phyloP scores from a whole-genome alignment of 2,329 filamentous ascomycete species.

The Sclerotinia spermophila region DNA sequence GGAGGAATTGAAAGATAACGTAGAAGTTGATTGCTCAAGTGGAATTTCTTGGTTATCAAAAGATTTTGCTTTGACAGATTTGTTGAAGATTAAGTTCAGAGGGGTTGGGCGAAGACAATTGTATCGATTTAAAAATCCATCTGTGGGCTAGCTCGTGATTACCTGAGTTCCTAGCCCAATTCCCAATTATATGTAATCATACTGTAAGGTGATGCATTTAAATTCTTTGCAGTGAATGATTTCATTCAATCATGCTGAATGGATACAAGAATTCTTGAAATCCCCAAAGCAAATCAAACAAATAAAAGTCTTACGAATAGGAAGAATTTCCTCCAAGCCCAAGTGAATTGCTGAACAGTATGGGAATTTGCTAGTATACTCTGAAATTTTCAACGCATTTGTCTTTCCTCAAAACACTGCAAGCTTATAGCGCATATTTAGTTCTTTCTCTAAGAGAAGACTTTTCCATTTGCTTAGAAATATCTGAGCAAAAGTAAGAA shows the following conservation, averaged over 20 bases:
- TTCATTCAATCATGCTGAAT: background rate
- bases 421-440: too few relatives aligned
- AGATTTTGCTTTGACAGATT: background rate
- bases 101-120: background rate
- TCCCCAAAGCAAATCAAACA: background rate
- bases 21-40: too few relatives aligned
- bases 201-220: background rate
- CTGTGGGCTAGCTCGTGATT: background rate
- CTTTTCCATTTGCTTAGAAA: background rate
- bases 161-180: background rate
- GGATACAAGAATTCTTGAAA: background rate
- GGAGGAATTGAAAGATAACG: background rate
- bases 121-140: background rate
- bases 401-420: background rate
- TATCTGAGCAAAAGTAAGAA: background rate
- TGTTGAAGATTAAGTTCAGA: background rate
- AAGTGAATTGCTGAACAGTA: background rate
- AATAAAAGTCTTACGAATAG: background rate
- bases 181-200: background rate
- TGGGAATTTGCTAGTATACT: background rate
- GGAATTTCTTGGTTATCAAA: background rate
- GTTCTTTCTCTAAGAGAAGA: background rate
- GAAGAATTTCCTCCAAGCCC: too few relatives aligned
- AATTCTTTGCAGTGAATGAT: background rate
- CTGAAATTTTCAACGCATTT: background rate